phyloP scores from a whole-genome alignment of 2,329 filamentous ascomycete species.

The Emergomyces africanus region DNA sequence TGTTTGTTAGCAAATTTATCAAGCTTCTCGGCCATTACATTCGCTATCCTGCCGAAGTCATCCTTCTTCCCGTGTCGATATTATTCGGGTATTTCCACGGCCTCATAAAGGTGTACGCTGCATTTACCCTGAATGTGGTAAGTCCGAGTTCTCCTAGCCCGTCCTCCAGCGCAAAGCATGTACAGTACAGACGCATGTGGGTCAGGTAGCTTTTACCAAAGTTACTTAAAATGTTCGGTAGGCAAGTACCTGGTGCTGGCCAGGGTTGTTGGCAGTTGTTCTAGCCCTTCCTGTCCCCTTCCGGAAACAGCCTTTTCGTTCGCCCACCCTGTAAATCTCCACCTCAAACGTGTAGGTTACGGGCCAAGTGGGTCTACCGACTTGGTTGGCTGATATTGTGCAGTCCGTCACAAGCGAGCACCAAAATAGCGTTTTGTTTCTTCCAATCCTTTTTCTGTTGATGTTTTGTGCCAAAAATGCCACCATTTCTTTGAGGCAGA shows the following conservation, averaged over 20 bases:
- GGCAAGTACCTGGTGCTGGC: conserved; percentile 1
- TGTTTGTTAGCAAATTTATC: conserved; percentile 81
- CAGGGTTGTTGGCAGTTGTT: conserved; percentile 1
- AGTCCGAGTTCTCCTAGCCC: conserved; percentile 23
- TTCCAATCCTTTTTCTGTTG: not conserved
- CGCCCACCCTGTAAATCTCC: conserved; percentile 4
- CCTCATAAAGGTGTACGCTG: conserved; percentile 79
- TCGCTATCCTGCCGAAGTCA: conserved; percentile 67
- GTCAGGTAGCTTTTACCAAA: not conserved
- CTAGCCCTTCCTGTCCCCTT: conserved; percentile 5
- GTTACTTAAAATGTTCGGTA: conserved; percentile 15
- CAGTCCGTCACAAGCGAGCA: not conserved
- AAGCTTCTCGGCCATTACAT: conserved; percentile 81
- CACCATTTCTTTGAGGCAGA: not conserved
- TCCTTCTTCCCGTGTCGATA: conserved; percentile 73
- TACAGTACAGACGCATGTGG: not conserved
- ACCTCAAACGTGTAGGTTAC: not conserved
- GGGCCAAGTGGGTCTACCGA: not conserved
- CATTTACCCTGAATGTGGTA: conserved; percentile 73
- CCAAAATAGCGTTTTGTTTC: not conserved
- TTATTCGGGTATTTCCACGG: conserved; percentile 89
- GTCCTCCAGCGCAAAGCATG: conserved; percentile 7
- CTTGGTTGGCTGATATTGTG: not conserved
- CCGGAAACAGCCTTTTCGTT: conserved; percentile 5
- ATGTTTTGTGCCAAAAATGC: not conserved